Evolutionary conservation across 2,329 filamentous ascomycete species (phyloP).

Genomic region (Juglanconis oblonga): DNA sequence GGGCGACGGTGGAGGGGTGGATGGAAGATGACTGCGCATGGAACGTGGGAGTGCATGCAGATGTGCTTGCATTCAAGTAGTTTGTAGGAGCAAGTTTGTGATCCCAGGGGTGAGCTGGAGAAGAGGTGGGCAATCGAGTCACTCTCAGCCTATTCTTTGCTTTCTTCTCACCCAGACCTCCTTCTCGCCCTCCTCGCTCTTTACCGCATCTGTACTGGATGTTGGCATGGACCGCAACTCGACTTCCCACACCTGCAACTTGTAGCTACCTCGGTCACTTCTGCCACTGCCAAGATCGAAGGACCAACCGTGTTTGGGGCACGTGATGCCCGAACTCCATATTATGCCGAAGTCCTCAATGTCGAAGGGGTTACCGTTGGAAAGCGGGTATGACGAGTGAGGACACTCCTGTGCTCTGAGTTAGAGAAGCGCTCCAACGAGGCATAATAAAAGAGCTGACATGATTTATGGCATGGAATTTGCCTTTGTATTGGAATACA

Average conservation of each 20-base stretch:
- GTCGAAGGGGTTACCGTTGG: conserved; percentile 15
- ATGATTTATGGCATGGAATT: conserved; percentile 17
- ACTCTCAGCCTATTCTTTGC: conserved; percentile 10
- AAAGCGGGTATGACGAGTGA: conserved; percentile 18
- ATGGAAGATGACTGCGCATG: neutral
- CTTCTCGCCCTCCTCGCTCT: neutral
- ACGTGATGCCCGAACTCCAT: conserved; percentile 15
- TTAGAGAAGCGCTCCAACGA: neutral
- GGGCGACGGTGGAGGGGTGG: neutral
- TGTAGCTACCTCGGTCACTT: conserved; percentile 15
- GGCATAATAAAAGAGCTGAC: neutral
- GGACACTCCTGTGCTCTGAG: conserved; percentile 6
- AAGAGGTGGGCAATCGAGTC: neutral
- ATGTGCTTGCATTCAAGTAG: neutral
- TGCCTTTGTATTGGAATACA: conserved; percentile 17
- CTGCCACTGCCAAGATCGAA: conserved; percentile 14
- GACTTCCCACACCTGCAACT: conserved; percentile 16
- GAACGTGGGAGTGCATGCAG: neutral
- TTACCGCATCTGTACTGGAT: neutral
- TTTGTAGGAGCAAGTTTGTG: conserved; percentile 9
- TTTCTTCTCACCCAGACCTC: conserved; percentile 20
- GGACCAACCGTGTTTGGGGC: conserved; percentile 18
- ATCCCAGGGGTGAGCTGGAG: neutral
- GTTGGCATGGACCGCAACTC: conserved; percentile 9
- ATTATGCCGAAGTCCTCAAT: conserved; percentile 20